Evolutionary conservation across 2,329 filamentous ascomycete species (phyloP).

Genomic region (Colletotrichum paranaense): DNA sequence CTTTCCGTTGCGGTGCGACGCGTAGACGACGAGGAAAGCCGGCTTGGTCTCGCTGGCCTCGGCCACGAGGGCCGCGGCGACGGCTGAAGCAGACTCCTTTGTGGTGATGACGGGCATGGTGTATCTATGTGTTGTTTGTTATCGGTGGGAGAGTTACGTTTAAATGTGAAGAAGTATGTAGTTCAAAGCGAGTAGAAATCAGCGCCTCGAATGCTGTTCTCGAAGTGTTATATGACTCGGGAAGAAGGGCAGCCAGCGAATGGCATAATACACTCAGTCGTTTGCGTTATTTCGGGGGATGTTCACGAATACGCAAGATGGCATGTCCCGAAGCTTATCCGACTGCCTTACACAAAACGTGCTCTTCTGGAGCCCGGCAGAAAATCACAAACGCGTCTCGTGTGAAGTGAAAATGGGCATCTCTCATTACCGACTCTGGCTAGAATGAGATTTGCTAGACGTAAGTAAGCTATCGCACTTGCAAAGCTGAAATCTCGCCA

Average conservation of each 20-base stretch:
- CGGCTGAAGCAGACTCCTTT: slow-evolving; percentile 24
- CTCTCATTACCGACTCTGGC: no score
- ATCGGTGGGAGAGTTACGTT: no score
- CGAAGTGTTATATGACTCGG: slow-evolving; percentile 12
- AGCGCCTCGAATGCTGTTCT: neutral
- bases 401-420: no score
- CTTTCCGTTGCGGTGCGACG: slow-evolving; percentile 28
- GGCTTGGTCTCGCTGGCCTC: slow-evolving; percentile 31
- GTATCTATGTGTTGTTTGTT: neutral
- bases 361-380: no score
- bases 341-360: neutral
- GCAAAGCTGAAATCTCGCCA: no score
- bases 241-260: neutral
- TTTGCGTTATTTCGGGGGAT: slow-evolving; percentile 25
- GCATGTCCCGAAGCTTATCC: slow-evolving; percentile 30
- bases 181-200: neutral
- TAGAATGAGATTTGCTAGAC: neutral
- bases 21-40: slow-evolving; percentile 33
- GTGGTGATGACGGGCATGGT: slow-evolving; percentile 31
- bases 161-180: neutral
- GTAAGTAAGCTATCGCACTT: neutral
- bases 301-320: neutral
- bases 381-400: no score
- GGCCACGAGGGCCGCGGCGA: slow-evolving; percentile 26
- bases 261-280: slow-evolving; percentile 20